A percentile compares a stretch with the other conserved stretches of the same genome.
Evolutionary conservation across 2,329 filamentous ascomycete genomes (phyloP).

Genomic region (Lecanoromycetidae sp.): DNA sequence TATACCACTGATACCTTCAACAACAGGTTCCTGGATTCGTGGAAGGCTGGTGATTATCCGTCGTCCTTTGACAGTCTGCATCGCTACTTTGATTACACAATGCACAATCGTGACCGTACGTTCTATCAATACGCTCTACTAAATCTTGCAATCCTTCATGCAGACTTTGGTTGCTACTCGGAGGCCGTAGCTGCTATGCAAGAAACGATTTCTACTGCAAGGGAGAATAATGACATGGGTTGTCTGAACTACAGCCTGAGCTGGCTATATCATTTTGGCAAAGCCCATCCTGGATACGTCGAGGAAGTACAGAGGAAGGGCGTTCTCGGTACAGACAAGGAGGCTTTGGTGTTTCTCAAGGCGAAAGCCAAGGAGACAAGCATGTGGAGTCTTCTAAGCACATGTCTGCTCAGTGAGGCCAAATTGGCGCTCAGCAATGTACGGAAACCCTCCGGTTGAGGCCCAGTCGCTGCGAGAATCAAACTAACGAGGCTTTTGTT

Average conservation of each 20-base stretch:
- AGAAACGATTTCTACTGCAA: conserved; percentile 85
- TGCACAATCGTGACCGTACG: conserved; percentile 68
- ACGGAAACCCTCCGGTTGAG: conserved; percentile 26
- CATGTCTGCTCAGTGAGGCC: conserved; percentile 72
- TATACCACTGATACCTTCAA: background rate
- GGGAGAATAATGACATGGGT: conserved; percentile 82
- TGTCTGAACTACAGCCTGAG: conserved; percentile 92
- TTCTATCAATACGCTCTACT: conserved; percentile 93
- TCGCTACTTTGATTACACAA: conserved; percentile 93
- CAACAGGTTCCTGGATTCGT: conserved; percentile 72
- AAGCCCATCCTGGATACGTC: conserved; percentile 66
- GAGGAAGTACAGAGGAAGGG: conserved; percentile 57
- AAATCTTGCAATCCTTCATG: conserved; percentile 84
- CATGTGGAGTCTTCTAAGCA: conserved; percentile 75
- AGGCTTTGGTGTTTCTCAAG: conserved; percentile 72
- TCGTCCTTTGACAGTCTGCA: conserved; percentile 85
- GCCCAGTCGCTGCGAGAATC: background rate
- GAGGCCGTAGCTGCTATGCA: conserved; percentile 92
- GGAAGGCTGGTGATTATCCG: conserved; percentile 80
- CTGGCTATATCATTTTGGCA: conserved; percentile 92
- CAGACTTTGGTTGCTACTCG: conserved; percentile 82
- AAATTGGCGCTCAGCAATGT: conserved; percentile 66
- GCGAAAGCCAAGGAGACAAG: conserved; percentile 74
- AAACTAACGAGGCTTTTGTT: background rate
- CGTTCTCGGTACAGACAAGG: conserved; percentile 64